Conservation (phyloP, 768 basidiomycete species). For the Suillus subalutaceus region DNA sequence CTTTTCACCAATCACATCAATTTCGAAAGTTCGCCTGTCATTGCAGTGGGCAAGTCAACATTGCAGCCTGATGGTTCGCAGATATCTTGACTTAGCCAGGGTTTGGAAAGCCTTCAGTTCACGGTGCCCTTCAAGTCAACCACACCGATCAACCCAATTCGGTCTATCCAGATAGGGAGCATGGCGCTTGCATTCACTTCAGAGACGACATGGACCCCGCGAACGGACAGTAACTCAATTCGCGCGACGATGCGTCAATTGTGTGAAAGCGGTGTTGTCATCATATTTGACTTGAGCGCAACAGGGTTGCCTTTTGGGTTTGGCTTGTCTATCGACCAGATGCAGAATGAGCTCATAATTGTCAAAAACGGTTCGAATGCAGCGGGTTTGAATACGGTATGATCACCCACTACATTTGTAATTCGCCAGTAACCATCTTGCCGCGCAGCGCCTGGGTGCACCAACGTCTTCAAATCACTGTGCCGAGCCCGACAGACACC, state of each 20-base stretch:
- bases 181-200: constrained; percentile 59
- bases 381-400: constrained; percentile 63
- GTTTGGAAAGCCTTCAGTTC: constrained; percentile 57
- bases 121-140: constrained; percentile 61
- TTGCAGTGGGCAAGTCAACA: constrained; percentile 63
- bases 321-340: constrained; percentile 55
- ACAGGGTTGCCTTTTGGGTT: constrained; percentile 76
- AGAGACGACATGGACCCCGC: constrained; percentile 58
- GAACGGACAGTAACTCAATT: constrained; percentile 59
- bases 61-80: constrained; percentile 54
- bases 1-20: constrained; percentile 78
- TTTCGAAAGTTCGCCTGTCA: constrained; percentile 55
- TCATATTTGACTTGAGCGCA: constrained; percentile 10
- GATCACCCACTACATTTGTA: not conserved
- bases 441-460: constrained; percentile 56
- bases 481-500: constrained; percentile 56
- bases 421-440: constrained; percentile 8
- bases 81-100: constrained; percentile 70
- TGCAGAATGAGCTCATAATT: constrained; percentile 68
- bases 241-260: constrained; percentile 56
- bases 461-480: constrained; percentile 54
- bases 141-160: constrained; percentile 62
- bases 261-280: not conserved
- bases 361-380: constrained; percentile 52
- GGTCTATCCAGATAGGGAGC: constrained; percentile 61